A percentile compares a stretch with the other conserved stretches of the same genome.
These are phyloP conservation scores for Fusarium brachygibbosum DNA, from an alignment of 2,329 filamentous ascomycete species.

Conservation along the genomic window DNA sequence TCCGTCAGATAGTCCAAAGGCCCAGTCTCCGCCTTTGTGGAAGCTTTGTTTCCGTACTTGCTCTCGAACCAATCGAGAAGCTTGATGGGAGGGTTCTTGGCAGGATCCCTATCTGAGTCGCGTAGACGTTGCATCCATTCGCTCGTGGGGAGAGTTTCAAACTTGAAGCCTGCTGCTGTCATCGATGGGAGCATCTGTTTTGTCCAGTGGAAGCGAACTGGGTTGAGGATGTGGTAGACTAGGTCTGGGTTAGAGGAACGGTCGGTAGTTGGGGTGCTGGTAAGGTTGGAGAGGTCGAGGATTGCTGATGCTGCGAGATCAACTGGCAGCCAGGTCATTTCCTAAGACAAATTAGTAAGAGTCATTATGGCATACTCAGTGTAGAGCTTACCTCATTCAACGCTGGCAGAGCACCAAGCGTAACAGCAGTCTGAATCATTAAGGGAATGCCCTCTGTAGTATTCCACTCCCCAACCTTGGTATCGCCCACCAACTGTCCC, in stretches of 20 bases:
- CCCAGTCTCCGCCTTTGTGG: constrained; percentile 24
- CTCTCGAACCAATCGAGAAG: constrained; percentile 64
- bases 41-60: constrained; percentile 44
- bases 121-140: constrained; percentile 62
- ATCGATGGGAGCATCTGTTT: constrained; percentile 64
- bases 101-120: constrained; percentile 59
- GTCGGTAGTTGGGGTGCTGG: neutral
- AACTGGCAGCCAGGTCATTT: constrained; percentile 45
- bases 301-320: constrained; percentile 37
- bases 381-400: constrained; percentile 55
- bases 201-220: constrained; percentile 61
- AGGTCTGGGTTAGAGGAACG: constrained; percentile 24
- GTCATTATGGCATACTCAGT: rapidly evolving
- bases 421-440: constrained; percentile 63
- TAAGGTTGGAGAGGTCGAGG: constrained; percentile 29
- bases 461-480: constrained; percentile 63
- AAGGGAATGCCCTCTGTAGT: constrained; percentile 65
- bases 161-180: constrained; percentile 58
- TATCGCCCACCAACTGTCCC: constrained; percentile 66
- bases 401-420: constrained; percentile 61
- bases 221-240: constrained; percentile 44
- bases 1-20: constrained; percentile 34
- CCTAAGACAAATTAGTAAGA: constrained; percentile 10
- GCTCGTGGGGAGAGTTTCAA: constrained; percentile 58
- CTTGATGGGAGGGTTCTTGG: constrained; percentile 65